Percentiles rank a stretch among this genome's conserved stretches.
Evolutionary conservation across 371 early-diverging fungal genomes (phyloP).

Genomic region (Lichtheimia ornata): DNA sequence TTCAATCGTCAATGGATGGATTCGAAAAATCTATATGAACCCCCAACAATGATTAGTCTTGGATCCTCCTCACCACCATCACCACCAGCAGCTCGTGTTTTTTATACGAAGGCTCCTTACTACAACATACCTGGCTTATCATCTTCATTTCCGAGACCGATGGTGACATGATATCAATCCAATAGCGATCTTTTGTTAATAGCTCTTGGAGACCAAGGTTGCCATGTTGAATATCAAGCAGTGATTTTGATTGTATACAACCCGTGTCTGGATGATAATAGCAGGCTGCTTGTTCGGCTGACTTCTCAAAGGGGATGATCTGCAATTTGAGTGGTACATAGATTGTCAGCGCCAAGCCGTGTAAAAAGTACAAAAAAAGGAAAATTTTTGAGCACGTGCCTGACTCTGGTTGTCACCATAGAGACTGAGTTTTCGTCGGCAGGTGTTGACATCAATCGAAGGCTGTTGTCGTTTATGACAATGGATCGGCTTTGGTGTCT

Average conservation of each 20-base stretch:
- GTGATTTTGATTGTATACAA: constrained; percentile 17
- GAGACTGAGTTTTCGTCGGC: constrained; percentile 27
- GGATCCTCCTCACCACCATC: neutral
- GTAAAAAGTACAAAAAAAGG: neutral
- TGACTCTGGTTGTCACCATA: constrained; percentile 35
- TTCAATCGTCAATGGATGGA: constrained; percentile 88
- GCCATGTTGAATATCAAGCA: constrained; percentile 23
- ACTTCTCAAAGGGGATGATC: constrained; percentile 13
- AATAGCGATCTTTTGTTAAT: constrained; percentile 69
- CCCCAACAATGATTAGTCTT: neutral
- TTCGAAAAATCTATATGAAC: constrained; percentile 48
- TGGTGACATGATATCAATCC: constrained; percentile 88
- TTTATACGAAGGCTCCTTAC: constrained; percentile 29
- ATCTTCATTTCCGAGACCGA: constrained; percentile 77
- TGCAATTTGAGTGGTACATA: neutral
- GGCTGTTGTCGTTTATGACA: constrained; percentile 10
- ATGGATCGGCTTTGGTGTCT: neutral
- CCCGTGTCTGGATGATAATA: constrained; percentile 49
- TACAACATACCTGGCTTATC: constrained; percentile 65
- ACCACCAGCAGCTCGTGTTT: too few species aligned
- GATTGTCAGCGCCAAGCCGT: neutral
- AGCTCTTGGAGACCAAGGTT: constrained; percentile 38
- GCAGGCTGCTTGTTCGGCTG: constrained; percentile 7
- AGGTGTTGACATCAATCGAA: constrained; percentile 18
- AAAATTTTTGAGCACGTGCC: neutral